A percentile compares a stretch with the other conserved stretches of the same genome.
These are phyloP conservation scores for Thalassiosira profunda DNA, from an alignment of 108 stramenopile genomes.

Conservation along the genomic window DNA sequence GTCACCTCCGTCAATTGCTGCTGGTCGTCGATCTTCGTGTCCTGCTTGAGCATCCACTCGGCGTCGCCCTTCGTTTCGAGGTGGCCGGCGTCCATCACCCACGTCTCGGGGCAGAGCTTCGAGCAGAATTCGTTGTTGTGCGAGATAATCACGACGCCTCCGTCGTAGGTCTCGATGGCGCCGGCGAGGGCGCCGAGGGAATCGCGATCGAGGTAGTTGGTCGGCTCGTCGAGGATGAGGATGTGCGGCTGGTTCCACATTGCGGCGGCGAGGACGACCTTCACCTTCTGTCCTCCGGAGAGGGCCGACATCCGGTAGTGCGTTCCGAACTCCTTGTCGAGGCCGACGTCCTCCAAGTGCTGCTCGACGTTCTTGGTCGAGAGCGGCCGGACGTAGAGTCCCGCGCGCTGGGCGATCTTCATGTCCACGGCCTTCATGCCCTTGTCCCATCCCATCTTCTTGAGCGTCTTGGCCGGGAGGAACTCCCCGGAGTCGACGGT, in stretches of 20 bases:
- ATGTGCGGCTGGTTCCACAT: conserved; percentile 99
- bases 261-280: conserved; percentile 99
- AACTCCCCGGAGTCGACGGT: conserved; percentile 90
- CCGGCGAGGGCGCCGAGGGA: conserved; percentile 97
- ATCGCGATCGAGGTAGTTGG: conserved; percentile 99
- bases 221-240: conserved; percentile 99
- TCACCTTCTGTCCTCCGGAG: conserved; percentile 99
- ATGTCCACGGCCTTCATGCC: conserved; percentile 98
- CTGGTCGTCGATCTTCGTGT: conserved; percentile 94
- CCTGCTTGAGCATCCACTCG: conserved; percentile 98
- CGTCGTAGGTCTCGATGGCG: conserved; percentile 97
- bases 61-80: conserved; percentile 99
- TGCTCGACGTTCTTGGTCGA: conserved; percentile 98
- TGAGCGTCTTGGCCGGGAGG: conserved; percentile 91
- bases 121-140: conserved; percentile 99
- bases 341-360: conserved; percentile 98
- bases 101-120: conserved; percentile 97
- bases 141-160: conserved; percentile 99
- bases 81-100: conserved; percentile 99
- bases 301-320: conserved; percentile 99
- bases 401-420: conserved; percentile 96
- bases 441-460: conserved; percentile 99
- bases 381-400: conserved; percentile 93
- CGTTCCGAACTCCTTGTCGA: conserved; percentile 97
- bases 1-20: conserved; percentile 94